Evolutionary conservation across 192 early-diverging fungal species (phyloP).

Genomic region (Endogone sp.): DNA sequence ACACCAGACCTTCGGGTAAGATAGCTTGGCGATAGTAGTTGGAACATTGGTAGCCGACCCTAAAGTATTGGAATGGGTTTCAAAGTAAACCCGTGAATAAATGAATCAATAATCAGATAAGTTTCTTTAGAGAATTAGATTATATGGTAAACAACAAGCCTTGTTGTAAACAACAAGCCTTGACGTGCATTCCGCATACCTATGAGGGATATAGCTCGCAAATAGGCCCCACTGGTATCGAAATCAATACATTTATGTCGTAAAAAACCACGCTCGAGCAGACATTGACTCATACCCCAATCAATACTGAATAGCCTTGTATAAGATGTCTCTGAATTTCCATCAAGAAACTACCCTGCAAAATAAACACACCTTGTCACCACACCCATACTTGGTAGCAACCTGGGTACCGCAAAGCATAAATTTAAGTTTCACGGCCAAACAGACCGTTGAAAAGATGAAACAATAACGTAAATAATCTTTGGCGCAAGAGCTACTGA

Average conservation of each 20-base stretch:
- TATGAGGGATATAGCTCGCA: slow-evolving; percentile 55
- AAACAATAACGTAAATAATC: slow-evolving; percentile 26
- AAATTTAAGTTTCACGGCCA: too few relatives aligned
- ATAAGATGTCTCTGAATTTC: too few relatives aligned
- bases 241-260: too few relatives aligned
- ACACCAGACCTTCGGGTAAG: slow-evolving; percentile 40
- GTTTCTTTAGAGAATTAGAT: slow-evolving; percentile 3
- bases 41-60: slow-evolving; percentile 58
- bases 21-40: slow-evolving; percentile 52
- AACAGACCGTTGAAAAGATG: too few relatives aligned
- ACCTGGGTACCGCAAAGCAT: slow-evolving; percentile 25
- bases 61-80: not conserved
- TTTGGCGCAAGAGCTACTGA: slow-evolving; percentile 35
- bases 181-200: slow-evolving; percentile 14
- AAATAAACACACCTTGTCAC: slow-evolving; percentile 41
- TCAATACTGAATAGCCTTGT: too few relatives aligned
- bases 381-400: slow-evolving; percentile 46
- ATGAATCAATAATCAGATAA: slow-evolving; percentile 2
- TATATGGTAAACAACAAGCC: not conserved
- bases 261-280: not conserved
- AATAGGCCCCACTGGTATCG: slow-evolving; percentile 47
- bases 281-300: not conserved
- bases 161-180: not conserved
- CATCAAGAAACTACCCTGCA: too few relatives aligned
- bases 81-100: not conserved